Evolutionary conservation across 2,329 filamentous ascomycete species (phyloP), one percentile per base, ranked within the genome.

Genomic region (Zelopaecilomyces penicillatus): DNA sequence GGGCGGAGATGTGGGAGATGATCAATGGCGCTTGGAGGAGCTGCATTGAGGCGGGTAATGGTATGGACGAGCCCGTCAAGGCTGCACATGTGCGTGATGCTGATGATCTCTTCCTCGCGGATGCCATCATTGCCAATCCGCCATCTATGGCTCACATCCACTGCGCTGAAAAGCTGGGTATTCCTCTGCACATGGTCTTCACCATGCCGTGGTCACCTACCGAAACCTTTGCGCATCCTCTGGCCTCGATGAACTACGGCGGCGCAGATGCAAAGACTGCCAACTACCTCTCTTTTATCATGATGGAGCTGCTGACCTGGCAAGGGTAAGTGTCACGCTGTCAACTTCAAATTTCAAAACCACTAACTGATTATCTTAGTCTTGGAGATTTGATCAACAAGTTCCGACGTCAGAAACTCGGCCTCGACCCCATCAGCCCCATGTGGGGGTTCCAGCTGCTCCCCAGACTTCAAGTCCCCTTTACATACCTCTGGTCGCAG

Each of bases 321-420:
- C 47, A 49, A 41, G 47, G 47, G 47, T 35, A 5, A 4, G 28
- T 35, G 4, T 7, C 1, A n/a, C 26, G 7, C 33, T 28, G 2
- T 3, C 19, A 3, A 19, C 19, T 19, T 7, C 5, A 26, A n/a
- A 3, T 37, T 9, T n/a, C 3, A 73, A 71, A 3, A 67, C 80
- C 4, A 76, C 79, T 1, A 85, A 85, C 50, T 83, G 80, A 54
- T 72, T 84, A 11, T 80, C 76, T 1, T 83, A 64, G 57, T 0
- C 65, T 87, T 2, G 84, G 84, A 5, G 84, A 87, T 54, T 59
- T 88, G 4, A 83, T 87, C 60, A 87, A 87, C 53, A 73, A 74
- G 27, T 86, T 85, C 54, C 74, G 83, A 30, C 74, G 75, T 46
- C 72, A 76, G 38, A 75, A 68, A 29, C 67, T 88, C 0, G 73